Evolutionary conservation across 2,329 filamentous ascomycete species (phyloP).

Genomic region (Aureobasidium uvarum): DNA sequence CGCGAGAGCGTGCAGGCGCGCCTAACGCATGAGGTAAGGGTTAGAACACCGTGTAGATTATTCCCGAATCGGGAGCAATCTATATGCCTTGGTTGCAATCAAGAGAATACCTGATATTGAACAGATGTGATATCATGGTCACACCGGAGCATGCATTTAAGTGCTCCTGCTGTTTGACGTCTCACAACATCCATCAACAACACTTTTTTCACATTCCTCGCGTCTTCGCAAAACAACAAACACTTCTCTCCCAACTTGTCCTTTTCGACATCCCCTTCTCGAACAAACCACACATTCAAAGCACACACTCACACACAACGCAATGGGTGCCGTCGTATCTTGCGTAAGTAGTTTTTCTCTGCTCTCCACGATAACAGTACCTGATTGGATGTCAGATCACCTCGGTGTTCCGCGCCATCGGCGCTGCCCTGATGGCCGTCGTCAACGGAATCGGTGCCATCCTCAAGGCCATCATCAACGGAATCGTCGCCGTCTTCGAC

Average conservation of each 20-base stretch:
- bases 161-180: slow-evolving; percentile 23
- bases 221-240: slow-evolving; percentile 13
- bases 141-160: slow-evolving; percentile 1
- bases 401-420: slow-evolving; percentile 49
- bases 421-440: slow-evolving; percentile 48
- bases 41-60: slow-evolving; percentile 2
- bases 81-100: slow-evolving; percentile 13
- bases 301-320: slow-evolving; percentile 15
- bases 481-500: slow-evolving; percentile 51
- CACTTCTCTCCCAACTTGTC: not conserved
- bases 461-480: slow-evolving; percentile 48
- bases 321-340: slow-evolving; percentile 80
- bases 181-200: slow-evolving; percentile 8
- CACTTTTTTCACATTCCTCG: slow-evolving; percentile 17
- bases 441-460: slow-evolving; percentile 48
- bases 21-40: slow-evolving; percentile 1
- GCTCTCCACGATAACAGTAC: not conserved
- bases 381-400: slow-evolving; percentile 41
- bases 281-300: not conserved
- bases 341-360: slow-evolving; percentile 61
- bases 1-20: slow-evolving; percentile 3
- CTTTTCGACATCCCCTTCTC: not conserved
- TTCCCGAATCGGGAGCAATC: slow-evolving; percentile 4
- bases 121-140: slow-evolving; percentile 23
- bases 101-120: not conserved